Evolutionary conservation across 2,329 filamentous ascomycete genomes (phyloP), one percentile per base, ranked within the genome.

Genomic region (Harringtonia aguacate): DNA sequence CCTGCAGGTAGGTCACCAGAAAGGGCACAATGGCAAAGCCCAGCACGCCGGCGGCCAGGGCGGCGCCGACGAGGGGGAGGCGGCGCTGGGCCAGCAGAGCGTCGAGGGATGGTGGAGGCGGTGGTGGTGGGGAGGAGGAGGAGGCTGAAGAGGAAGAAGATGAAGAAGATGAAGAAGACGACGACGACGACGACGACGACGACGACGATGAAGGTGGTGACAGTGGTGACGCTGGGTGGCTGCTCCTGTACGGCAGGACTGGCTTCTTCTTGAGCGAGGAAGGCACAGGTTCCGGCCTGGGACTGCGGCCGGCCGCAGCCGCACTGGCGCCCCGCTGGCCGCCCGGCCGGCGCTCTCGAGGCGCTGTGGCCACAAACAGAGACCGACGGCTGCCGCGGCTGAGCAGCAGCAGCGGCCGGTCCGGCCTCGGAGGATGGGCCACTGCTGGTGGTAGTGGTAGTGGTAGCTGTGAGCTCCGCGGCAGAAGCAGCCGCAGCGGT

Each of bases 11-110:
- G 36, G 48, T 43, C 13, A 48, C 39, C 18, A 50, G n/a, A 15
- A 55, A 43, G 12, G 52, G 52, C 39, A 47, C 48, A 10, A 48
- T 43, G 38, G 47, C 49, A 42, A 49, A 52, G 37, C 51, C 50
- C 7, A 55, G 47, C 21, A 53, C 44, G 33, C 48, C 50, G 18
- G 52, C 53, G 8, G 51, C 53, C 7, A 55, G 46, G 18, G 48
- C 47, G 8, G 49, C 48, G 27, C 51, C 53, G 10, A 55, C 22
- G 15, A 55, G 47, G 8, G 53, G 50, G 12, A 50, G 27, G 29
- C 47, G 45, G 10, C 51, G 50, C 39, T 53, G 48, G 6, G 46
- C 44, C 20, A 54, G 41, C 4, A 58, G 47, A 10, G 55, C 13
- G 43, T 53, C 30, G 30, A 13, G 15, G 28, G 28, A 29, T 29